Evolutionary conservation across 306 rosid species (phyloP).

Genomic region (Sphenostylis stenocarpa): DNA sequence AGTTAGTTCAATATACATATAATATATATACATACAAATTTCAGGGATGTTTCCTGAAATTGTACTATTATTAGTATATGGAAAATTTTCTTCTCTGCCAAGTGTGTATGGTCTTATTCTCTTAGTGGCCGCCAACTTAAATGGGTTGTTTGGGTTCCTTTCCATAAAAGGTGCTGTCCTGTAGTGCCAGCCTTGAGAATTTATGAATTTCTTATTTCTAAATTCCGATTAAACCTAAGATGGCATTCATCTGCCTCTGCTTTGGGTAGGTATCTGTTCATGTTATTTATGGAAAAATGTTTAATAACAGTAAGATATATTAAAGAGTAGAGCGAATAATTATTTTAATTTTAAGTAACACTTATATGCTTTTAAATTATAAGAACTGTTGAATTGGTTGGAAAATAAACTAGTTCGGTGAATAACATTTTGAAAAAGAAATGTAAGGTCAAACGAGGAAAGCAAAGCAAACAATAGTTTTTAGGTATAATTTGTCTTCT

Average conservation of each 20-base stretch:
- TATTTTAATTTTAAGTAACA: too few relatives aligned
- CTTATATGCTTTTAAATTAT: too few relatives aligned
- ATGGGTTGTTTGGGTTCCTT: constrained; percentile 3
- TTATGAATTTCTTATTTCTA: not conserved
- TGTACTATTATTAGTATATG: constrained; percentile 10
- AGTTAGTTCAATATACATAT: constrained; percentile 35
- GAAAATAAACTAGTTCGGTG: too few relatives aligned
- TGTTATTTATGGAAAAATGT: too few relatives aligned
- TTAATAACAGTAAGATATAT: too few relatives aligned
- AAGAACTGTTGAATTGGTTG: too few relatives aligned
- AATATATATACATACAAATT: constrained; percentile 29
- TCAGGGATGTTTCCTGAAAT: constrained; percentile 34
- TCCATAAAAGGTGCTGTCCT: not conserved
- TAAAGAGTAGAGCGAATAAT: too few relatives aligned
- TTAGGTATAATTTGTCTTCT: too few relatives aligned
- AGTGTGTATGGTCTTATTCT: not conserved
- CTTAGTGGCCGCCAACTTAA: constrained; percentile 18
- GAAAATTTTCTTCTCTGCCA: constrained; percentile 11
- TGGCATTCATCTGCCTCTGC: not conserved
- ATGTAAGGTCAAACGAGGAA: too few relatives aligned
- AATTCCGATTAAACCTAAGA: not conserved
- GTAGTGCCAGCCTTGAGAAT: not conserved
- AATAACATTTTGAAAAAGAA: too few relatives aligned
- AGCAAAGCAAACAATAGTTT: too few relatives aligned
- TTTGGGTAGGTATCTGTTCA: too few relatives aligned